Percentiles rank a stretch among this genome's conserved stretches.
phyloP scores from a whole-genome alignment of 495 filamentous ascomycete species.

The Penicillium lagena region DNA sequence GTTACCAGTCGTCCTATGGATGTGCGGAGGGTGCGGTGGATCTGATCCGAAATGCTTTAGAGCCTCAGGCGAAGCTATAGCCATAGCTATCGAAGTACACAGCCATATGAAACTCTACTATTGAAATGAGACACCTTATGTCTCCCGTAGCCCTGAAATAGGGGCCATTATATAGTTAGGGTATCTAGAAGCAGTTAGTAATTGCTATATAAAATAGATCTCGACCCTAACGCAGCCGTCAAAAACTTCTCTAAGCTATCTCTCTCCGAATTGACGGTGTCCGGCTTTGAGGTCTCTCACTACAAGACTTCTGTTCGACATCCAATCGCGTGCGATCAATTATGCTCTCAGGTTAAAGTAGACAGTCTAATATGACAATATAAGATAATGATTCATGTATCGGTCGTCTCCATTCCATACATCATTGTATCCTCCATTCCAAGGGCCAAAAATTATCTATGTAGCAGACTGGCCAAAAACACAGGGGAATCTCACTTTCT shows the following conservation, averaged over 20 bases:
- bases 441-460: background rate
- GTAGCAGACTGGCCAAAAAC: background rate
- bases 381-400: no score
- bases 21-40: conserved; percentile 45
- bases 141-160: no score
- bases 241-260: conserved; percentile 71
- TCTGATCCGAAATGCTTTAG: no score
- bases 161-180: no score
- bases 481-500: background rate
- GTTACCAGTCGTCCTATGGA: conserved; percentile 72
- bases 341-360: conserved; percentile 58
- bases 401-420: no score
- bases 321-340: conserved; percentile 81
- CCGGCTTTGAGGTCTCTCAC: conserved; percentile 76
- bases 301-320: conserved; percentile 87
- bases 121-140: no score
- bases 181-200: no score
- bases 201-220: conserved; percentile 10
- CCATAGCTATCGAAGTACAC: no score
- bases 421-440: no score
- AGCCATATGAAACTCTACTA: no score
- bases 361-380: no score
- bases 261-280: conserved; percentile 64
- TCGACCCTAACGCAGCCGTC: conserved; percentile 42
- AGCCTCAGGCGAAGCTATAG: no score